These are phyloP conservation scores for Hygrocybe coccinea DNA, from an alignment of 768 basidiomycete genomes.

Conservation along the genomic window DNA sequence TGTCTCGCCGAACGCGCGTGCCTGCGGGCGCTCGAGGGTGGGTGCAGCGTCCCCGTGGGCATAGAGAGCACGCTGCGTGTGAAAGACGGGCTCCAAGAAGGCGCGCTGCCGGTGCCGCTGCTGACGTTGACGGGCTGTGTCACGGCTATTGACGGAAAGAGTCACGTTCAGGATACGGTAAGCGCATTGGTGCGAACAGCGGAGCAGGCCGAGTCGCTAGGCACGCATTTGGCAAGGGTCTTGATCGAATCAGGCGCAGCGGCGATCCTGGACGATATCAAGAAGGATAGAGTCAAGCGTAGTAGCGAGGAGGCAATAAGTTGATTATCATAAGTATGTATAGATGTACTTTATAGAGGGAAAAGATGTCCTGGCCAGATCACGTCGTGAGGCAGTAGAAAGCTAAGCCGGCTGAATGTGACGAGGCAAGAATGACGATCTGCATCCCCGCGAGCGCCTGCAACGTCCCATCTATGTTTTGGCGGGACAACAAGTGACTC, in stretches of 20 bases:
- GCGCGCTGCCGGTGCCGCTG: constrained; percentile 53
- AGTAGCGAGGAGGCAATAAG: constrained; percentile 36
- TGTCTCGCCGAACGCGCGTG: constrained; percentile 85
- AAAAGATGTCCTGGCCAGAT: constrained; percentile 24
- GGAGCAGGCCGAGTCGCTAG: constrained; percentile 65
- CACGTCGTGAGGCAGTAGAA: constrained; percentile 23
- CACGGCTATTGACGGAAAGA: constrained; percentile 70
- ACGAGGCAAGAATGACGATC: constrained; percentile 35
- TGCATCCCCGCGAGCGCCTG: constrained; percentile 72
- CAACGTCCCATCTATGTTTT: constrained; percentile 37
- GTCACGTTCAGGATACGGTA: constrained; percentile 65
- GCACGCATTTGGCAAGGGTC: constrained; percentile 56
- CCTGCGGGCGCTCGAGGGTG: constrained; percentile 87
- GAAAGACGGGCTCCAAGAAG: constrained; percentile 24
- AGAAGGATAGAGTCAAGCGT: constrained; percentile 52
- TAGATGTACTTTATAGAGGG: neutral
- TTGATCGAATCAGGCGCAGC: constrained; percentile 70
- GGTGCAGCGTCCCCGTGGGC: constrained; percentile 96
- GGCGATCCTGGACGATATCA: constrained; percentile 80
- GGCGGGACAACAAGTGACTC: constrained; percentile 61
- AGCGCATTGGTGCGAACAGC: constrained; percentile 45
- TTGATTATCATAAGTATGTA: neutral
- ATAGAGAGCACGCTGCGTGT: constrained; percentile 51
- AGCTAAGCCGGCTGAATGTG: constrained; percentile 17
- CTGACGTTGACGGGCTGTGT: constrained; percentile 77